Evolutionary conservation across 306 rosid species (phyloP).

Genomic region (Gastrolobium bilobum): DNA sequence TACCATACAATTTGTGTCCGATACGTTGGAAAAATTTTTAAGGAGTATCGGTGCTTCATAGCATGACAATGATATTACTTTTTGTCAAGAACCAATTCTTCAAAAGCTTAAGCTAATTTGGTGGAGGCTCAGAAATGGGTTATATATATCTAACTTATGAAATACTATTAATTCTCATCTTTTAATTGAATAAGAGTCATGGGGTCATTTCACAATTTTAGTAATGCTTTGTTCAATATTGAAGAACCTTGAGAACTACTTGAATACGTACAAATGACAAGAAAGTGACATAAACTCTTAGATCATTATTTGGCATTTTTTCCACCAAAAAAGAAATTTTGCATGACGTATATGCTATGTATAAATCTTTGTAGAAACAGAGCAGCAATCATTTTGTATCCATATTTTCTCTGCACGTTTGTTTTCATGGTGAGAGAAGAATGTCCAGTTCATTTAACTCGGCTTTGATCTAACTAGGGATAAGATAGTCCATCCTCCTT

Average conservation of each 20-base stretch:
- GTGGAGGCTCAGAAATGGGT: not conserved
- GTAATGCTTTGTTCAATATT: not conserved
- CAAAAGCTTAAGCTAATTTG: not conserved
- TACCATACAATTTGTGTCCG: no score
- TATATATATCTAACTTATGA: conserved; percentile 4
- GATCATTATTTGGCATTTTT: not conserved
- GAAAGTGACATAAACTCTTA: not conserved
- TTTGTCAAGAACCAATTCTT: not conserved
- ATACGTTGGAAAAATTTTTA: no score
- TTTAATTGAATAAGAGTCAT: conserved; percentile 1
- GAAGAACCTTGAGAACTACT: not conserved
- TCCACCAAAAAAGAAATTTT: not conserved
- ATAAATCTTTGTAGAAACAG: not conserved
- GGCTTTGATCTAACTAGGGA: conserved; percentile 6
- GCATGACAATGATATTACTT: not conserved
- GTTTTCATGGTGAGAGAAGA: conserved; percentile 15
- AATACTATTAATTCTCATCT: conserved; percentile 2
- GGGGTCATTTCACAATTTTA: not conserved
- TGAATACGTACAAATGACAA: not conserved
- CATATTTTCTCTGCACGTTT: conserved; percentile 27
- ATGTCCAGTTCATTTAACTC: not conserved
- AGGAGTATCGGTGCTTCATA: no score
- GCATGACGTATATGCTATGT: not conserved
- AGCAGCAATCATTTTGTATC: not conserved
- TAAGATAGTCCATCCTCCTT: not conserved